These are phyloP conservation scores for Tubosaeta sp. DNA, from an alignment of 768 basidiomycete genomes.

Conservation along the genomic window DNA sequence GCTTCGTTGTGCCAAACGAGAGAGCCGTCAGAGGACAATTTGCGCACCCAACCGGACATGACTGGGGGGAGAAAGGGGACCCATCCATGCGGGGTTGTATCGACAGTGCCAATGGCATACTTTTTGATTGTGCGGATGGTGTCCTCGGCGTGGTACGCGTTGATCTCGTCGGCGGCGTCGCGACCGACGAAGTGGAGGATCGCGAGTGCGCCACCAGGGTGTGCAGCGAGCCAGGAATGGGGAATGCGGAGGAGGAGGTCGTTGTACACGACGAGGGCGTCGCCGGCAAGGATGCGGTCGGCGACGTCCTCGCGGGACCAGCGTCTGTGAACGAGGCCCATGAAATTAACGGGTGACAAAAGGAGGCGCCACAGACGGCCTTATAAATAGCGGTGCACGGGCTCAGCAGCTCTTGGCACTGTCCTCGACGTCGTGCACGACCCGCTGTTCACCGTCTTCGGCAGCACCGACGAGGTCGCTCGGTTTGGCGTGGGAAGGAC, in stretches of 20 bases:
- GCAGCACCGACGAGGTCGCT: constrained; percentile 7
- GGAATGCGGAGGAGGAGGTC: constrained; percentile 63
- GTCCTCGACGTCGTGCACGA: constrained; percentile 3
- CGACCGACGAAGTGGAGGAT: constrained; percentile 94
- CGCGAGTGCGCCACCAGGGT: constrained; percentile 87
- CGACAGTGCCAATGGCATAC: constrained; percentile 70
- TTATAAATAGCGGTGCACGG: constrained; percentile 24
- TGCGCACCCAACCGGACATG: constrained; percentile 77
- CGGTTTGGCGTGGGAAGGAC: constrained; percentile 24
- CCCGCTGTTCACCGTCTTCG: constrained; percentile 4
- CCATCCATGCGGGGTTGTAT: constrained; percentile 54
- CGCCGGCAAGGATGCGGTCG: constrained; percentile 67
- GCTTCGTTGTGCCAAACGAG: constrained; percentile 65
- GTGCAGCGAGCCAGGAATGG: constrained; percentile 70
- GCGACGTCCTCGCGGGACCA: constrained; percentile 59
- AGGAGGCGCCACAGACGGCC: constrained; percentile 1
- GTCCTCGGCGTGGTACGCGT: constrained; percentile 75
- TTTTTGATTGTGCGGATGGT: constrained; percentile 27
- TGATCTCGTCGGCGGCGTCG: constrained; percentile 92
- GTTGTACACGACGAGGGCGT: constrained; percentile 70
- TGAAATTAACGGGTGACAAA: constrained; percentile 7
- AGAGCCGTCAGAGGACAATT: constrained; percentile 40
- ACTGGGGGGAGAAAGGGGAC: constrained; percentile 81
- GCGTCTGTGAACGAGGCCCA: constrained; percentile 29
- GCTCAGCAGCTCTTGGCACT: constrained; percentile 1